Conservation (phyloP, 1,139 yeast species). For the Geotrichum siamense region DNA sequence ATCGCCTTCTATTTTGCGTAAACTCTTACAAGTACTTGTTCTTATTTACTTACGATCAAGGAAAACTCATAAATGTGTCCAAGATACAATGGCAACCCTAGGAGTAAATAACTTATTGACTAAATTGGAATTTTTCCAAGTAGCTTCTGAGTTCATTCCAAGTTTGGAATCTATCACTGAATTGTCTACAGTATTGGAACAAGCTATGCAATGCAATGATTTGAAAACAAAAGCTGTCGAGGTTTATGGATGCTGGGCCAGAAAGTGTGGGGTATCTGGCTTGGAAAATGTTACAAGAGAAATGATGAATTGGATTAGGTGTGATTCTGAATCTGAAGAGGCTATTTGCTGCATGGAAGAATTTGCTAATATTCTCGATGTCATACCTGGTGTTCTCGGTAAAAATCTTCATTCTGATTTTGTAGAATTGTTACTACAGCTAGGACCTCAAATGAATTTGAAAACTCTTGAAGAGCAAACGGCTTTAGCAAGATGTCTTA, state of each 20-base stretch:
- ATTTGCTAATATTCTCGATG: conserved; percentile 9
- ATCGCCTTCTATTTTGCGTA: too few relatives aligned
- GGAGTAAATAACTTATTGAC: too few relatives aligned
- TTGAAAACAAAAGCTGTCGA: not conserved
- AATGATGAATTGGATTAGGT: conserved; percentile 2
- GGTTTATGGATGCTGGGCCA: conserved; percentile 11
- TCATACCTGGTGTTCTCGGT: conserved; percentile 10
- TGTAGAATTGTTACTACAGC: conserved; percentile 4
- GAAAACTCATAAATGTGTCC: too few relatives aligned
- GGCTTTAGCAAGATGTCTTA: conserved; percentile 12
- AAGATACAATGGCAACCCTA: too few relatives aligned
- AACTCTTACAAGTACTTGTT: too few relatives aligned
- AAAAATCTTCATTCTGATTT: conserved; percentile 1
- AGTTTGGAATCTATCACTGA: too few relatives aligned
- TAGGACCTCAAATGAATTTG: conserved; percentile 8
- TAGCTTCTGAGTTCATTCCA: too few relatives aligned
- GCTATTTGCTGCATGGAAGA: conserved; percentile 5
- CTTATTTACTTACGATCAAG: too few relatives aligned
- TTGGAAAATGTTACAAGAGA: conserved; percentile 5
- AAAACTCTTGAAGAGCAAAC: conserved; percentile 3
- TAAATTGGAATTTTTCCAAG: too few relatives aligned
- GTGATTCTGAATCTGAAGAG: conserved; percentile 1
- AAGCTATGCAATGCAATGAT: not conserved
- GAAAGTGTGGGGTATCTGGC: conserved; percentile 1
- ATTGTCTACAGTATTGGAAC: too few relatives aligned